Conservation (phyloP, 2,329 filamentous ascomycete species). For the Lecanosticta acicola region DNA sequence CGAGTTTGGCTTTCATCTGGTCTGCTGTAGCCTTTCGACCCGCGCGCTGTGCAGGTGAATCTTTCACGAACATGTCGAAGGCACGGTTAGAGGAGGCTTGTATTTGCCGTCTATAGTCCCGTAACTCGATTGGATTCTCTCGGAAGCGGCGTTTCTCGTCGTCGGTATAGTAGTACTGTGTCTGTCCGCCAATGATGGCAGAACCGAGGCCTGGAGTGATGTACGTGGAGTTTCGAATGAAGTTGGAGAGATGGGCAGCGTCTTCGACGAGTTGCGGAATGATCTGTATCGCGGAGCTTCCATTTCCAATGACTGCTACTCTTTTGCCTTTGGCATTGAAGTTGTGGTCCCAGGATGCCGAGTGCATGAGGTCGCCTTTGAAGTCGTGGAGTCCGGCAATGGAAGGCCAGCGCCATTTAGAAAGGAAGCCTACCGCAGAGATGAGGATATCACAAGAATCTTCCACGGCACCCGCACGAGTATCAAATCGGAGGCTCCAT, state of each 20-base stretch:
- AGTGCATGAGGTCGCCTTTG: constrained; percentile 34
- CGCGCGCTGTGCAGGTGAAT: constrained; percentile 36
- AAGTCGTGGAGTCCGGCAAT: constrained; percentile 35
- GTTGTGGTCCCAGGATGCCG: constrained; percentile 29
- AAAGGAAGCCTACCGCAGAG: constrained; percentile 21
- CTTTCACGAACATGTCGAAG: constrained; percentile 48
- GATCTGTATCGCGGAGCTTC: constrained; percentile 38
- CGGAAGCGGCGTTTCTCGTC: constrained; percentile 30
- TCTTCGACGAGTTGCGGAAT: constrained; percentile 33
- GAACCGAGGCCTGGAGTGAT: constrained; percentile 29
- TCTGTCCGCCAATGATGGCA: constrained; percentile 26
- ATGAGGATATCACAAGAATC: constrained; percentile 36
- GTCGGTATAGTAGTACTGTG: constrained; percentile 28
- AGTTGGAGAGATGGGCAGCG: constrained; percentile 29
- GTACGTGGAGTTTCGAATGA: constrained; percentile 33
- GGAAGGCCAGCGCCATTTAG: constrained; percentile 32
- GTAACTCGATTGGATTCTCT: constrained; percentile 31
- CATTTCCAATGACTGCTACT: constrained; percentile 32
- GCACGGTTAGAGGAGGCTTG: constrained; percentile 24
- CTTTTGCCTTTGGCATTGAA: constrained; percentile 30
- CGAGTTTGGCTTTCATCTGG: constrained; percentile 50
- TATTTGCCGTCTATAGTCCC: constrained; percentile 34
- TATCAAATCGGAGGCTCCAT: constrained; percentile 36
- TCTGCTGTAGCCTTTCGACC: constrained; percentile 20
- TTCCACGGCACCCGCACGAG: constrained; percentile 20